Percentiles rank a stretch among this genome's conserved stretches.
Evolutionary conservation across 495 filamentous ascomycete genomes (phyloP).

Genomic region (Talaromyces nanjingensis): DNA sequence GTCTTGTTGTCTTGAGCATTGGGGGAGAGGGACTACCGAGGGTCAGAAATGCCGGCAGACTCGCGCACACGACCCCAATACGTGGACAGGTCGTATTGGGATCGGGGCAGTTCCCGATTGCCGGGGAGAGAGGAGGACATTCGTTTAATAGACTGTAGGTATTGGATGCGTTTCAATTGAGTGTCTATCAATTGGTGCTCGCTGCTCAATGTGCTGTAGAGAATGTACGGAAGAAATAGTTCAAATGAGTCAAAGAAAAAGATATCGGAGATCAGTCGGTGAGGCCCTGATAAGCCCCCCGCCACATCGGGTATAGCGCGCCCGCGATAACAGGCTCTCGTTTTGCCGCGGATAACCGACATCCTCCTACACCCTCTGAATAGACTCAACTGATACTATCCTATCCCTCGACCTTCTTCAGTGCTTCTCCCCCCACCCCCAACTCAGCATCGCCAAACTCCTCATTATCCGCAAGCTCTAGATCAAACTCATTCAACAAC

Average conservation of each 20-base stretch:
- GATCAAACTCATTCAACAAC: conserved; percentile 21
- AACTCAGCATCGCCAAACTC: conserved; percentile 22
- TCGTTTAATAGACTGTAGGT: not conserved
- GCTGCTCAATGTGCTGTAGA: not conserved
- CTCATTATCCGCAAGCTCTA: conserved; percentile 35
- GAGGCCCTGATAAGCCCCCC: not conserved
- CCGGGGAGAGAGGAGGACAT: conserved; percentile 94
- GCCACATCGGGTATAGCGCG: not conserved
- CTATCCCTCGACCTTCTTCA: conserved; percentile 8
- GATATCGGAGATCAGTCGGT: conserved; percentile 9
- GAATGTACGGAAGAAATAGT: not conserved
- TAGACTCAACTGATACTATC: no score
- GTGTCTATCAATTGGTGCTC: no score
- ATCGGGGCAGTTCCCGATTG: conserved; percentile 74
- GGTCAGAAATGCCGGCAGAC: conserved; percentile 84
- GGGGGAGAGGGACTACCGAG: conserved; percentile 79
- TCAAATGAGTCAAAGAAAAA: not conserved
- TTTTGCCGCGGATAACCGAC: not conserved
- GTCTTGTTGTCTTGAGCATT: no score
- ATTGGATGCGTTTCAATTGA: not conserved
- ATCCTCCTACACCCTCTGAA: not conserved
- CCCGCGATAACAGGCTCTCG: not conserved
- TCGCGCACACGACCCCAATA: conserved; percentile 95
- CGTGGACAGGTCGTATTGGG: conserved; percentile 84
- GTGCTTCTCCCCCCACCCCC: not conserved